Conservation (phyloP, 768 basidiomycete genomes). For the Sarcomyxa edulis region DNA sequence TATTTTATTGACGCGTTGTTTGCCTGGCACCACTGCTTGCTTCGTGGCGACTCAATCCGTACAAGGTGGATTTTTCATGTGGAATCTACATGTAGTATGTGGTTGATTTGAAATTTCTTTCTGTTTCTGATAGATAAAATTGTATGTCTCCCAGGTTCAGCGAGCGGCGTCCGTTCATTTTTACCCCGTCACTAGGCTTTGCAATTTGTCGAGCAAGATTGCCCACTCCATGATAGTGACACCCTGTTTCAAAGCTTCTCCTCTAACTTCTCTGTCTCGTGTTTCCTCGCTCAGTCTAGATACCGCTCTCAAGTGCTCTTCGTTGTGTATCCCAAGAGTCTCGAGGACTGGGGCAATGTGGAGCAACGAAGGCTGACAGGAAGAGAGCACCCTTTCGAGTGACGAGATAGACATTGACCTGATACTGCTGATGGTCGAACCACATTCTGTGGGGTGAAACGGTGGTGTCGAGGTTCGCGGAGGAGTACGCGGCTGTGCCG, state of each 20-base stretch:
- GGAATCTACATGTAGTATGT: no score
- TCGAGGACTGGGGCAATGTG: conserved; percentile 57
- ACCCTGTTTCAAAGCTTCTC: conserved; percentile 62
- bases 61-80: no score
- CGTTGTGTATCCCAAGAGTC: conserved; percentile 50
- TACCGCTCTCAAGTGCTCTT: conserved; percentile 62
- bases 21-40: no score
- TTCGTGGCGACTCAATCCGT: no score
- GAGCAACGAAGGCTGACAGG: conserved; percentile 60
- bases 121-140: no score
- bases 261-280: conserved; percentile 63
- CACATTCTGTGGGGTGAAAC: conserved; percentile 32
- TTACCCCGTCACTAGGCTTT: no score
- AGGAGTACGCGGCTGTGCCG: background rate
- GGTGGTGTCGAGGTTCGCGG: conserved; percentile 16
- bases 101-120: no score
- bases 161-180: no score
- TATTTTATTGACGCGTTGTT: no score
- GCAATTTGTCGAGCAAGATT: conserved; percentile 63
- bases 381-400: conserved; percentile 49
- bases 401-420: conserved; percentile 28
- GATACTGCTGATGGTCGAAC: conserved; percentile 39
- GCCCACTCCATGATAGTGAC: conserved; percentile 78
- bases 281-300: conserved; percentile 59
- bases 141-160: no score